phyloP scores from a whole-genome alignment of 2,329 filamentous ascomycete genomes.

The Trichophyton equinum region DNA sequence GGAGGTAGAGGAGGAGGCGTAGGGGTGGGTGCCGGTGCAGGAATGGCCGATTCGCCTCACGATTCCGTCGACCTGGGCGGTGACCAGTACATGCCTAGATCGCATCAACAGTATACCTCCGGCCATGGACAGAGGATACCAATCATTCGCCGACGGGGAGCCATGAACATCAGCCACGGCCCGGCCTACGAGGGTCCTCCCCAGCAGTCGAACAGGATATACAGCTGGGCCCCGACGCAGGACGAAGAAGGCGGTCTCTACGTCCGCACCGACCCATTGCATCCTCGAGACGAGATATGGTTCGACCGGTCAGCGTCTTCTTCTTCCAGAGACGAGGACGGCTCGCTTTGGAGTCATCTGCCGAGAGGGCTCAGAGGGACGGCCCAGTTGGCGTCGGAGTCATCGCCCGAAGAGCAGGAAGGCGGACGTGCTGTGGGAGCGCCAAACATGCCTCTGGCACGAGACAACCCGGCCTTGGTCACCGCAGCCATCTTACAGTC shows the following conservation, averaged over 20 bases:
- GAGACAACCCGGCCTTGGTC: constrained; percentile 7
- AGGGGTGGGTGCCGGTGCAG: not conserved
- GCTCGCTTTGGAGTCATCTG: not conserved
- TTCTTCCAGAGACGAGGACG: not conserved
- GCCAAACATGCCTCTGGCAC: not conserved
- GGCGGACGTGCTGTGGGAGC: constrained; percentile 3
- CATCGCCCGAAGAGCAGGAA: constrained; percentile 18
- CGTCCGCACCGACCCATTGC: not conserved
- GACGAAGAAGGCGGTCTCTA: constrained; percentile 13
- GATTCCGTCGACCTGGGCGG: not conserved
- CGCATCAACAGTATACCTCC: not conserved
- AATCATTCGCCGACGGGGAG: constrained; percentile 27
- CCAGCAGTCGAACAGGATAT: constrained; percentile 42
- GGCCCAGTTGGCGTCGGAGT: not conserved
- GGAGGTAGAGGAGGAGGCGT: not conserved
- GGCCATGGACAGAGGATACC: constrained; percentile 12
- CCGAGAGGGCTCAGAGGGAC: not conserved
- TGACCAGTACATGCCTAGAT: not conserved
- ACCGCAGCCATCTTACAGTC: constrained; percentile 32
- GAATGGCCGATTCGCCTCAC: not conserved
- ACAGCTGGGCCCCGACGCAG: constrained; percentile 47
- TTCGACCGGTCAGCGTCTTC: not conserved
- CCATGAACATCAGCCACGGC: constrained; percentile 32
- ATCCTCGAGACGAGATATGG: not conserved
- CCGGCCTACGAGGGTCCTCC: constrained; percentile 44